A percentile compares a stretch with the other conserved stretches of the same genome.
Evolutionary conservation across 306 rosid genomes (phyloP).

Genomic region (Leucaena leucocephala): DNA sequence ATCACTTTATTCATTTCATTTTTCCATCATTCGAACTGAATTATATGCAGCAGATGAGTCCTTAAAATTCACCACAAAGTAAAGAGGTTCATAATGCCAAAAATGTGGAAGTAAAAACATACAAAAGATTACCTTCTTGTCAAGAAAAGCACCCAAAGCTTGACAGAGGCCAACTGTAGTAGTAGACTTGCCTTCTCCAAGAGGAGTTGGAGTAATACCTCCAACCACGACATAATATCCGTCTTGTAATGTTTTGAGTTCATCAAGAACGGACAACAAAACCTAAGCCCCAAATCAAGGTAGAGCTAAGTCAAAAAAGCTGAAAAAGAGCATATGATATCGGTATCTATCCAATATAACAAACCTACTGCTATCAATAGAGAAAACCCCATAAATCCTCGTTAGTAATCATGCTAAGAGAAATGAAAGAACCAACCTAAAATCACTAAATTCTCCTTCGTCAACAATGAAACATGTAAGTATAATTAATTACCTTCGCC

Average conservation of each 20-base stretch:
- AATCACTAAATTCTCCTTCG: background rate
- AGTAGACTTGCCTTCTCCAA: conserved; percentile 98
- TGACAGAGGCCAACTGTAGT: conserved; percentile 99
- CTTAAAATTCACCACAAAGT: background rate
- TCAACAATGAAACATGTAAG: background rate
- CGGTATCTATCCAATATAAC: background rate
- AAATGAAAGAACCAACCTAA: background rate
- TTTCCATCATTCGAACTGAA: background rate
- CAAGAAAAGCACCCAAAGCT: conserved; percentile 97
- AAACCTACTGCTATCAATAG: background rate
- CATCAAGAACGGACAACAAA: conserved; percentile 76
- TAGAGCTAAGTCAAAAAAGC: conserved; percentile 15
- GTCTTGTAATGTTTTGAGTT: conserved; percentile 63
- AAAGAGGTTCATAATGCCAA: background rate
- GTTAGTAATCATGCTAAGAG: background rate
- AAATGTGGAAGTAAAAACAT: background rate
- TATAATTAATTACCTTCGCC: conserved; percentile 62
- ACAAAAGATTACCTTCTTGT: conserved; percentile 65
- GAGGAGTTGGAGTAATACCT: conserved; percentile 98
- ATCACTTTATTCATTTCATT: background rate
- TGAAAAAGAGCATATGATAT: conserved; percentile 2
- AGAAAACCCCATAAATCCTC: background rate
- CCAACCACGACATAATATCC: conserved; percentile 98
- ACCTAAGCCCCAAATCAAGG: conserved; percentile 49
- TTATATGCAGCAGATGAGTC: background rate